Percentiles rank a stretch among this genome's conserved stretches.
phyloP scores from a whole-genome alignment of 2,329 filamentous ascomycete species.

The Calonectria pseudoreteaudii region DNA sequence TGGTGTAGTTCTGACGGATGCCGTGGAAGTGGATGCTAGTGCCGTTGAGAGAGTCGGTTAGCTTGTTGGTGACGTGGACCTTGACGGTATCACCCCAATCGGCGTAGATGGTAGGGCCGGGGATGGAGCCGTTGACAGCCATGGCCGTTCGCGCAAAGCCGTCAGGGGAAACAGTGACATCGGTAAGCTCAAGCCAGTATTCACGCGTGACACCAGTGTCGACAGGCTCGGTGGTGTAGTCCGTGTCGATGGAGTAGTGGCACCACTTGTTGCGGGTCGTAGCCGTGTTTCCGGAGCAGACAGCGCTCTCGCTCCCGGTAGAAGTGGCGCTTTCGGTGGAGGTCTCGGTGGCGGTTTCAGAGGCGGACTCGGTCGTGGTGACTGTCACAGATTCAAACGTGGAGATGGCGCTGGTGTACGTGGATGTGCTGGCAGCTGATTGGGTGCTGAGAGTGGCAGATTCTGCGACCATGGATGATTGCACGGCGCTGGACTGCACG shows the following conservation, averaged over 20 bases:
- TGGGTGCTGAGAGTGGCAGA: not conserved
- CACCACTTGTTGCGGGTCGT: conserved; percentile 55
- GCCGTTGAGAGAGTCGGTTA: conserved; percentile 59
- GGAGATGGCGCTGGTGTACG: not conserved
- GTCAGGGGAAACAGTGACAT: conserved; percentile 57
- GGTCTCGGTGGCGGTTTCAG: not conserved
- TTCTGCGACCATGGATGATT: not conserved
- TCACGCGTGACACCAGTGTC: conserved; percentile 64
- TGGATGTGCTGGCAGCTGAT: not conserved
- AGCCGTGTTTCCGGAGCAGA: conserved; percentile 39
- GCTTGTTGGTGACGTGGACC: conserved; percentile 67
- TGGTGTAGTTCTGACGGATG: conserved; percentile 66
- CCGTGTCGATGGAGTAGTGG: conserved; percentile 60
- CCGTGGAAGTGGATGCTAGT: conserved; percentile 74
- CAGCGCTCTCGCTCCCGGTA: not conserved
- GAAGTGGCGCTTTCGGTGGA: not conserved
- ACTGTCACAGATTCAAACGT: not conserved
- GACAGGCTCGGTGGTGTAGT: conserved; percentile 55
- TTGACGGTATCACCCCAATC: conserved; percentile 62
- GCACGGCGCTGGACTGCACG: not conserved
- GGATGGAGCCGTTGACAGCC: conserved; percentile 68
- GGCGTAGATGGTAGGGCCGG: conserved; percentile 68
- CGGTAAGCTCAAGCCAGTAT: conserved; percentile 57
- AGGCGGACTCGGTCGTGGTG: not conserved
- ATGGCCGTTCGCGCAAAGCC: conserved; percentile 55